Evolutionary conservation across 495 filamentous ascomycete species (phyloP), one percentile per base, ranked within the genome.

Genomic region (Hyaloscypha hepaticicola): DNA sequence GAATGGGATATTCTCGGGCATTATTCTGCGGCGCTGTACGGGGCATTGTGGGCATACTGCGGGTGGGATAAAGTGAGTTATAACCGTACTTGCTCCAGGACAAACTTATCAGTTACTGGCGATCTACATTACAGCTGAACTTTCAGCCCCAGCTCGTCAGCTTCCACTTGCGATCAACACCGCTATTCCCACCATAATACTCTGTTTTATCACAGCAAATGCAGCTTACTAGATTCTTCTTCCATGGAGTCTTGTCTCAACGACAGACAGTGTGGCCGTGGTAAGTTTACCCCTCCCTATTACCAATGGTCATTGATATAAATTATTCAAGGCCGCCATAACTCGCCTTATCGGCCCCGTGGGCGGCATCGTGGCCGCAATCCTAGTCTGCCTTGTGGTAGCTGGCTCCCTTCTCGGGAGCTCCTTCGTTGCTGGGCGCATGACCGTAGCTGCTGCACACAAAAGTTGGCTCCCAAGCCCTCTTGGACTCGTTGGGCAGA

Each of bases 31-130:
- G 83, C 82, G 0, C 62, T 85, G 2, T 85, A 85, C 65, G 83
- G 77, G 0, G 84, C 80, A 0, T 61, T 85, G 31, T 87, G 83
- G 83, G 83, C 80, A 5, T 87, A 85, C 59, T 81, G 78, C 1
- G 84, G 84, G 5, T 87, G 84, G 84, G 84, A 87, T 64, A 85
- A 85, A 71, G 83, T 83, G 60, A 70, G 76, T 61, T 50, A 7
- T 50, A 11, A 11, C 29, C 5, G 1, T 11, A 45, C 51, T n/a
- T 25, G 14, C 27, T 55, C 24, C 14, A 25, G 29, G 22, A 22
- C 34, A 61, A 58, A 52, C 67, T 50, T 33, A 64, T 21, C 0
- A 60, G 38, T 61, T 38, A 24, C 27, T 84, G 82, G 82, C 80
- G 27, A 81, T 83, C 66, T 85, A 82, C 62, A 72, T 87, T 64